Conservation (phyloP, 495 filamentous ascomycete genomes). For the Glonium stellatum region DNA sequence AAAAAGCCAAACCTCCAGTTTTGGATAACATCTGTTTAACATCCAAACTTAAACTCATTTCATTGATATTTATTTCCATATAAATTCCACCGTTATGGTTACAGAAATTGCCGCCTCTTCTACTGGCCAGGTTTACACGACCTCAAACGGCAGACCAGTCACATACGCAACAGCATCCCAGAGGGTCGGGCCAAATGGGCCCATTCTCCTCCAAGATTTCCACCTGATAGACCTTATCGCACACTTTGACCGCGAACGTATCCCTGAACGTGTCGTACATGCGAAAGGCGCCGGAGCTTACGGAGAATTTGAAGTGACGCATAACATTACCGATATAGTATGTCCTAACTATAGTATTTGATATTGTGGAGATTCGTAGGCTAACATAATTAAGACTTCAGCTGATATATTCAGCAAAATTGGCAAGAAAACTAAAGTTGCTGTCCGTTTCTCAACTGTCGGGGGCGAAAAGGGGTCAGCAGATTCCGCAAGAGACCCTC, state of each 20-base stretch:
- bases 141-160: neutral
- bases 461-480: constrained; percentile 68
- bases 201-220: constrained; percentile 12
- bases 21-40: too few species aligned
- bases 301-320: constrained; percentile 40
- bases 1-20: too few species aligned
- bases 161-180: constrained; percentile 1
- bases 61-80: too few species aligned
- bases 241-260: constrained; percentile 76
- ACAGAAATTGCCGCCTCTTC: neutral
- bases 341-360: too few species aligned
- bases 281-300: constrained; percentile 82
- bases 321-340: constrained; percentile 21
- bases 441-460: constrained; percentile 78
- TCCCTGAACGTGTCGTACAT: constrained; percentile 84
- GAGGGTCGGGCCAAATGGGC: constrained; percentile 7
- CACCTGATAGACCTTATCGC: constrained; percentile 19
- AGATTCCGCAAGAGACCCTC: constrained; percentile 77
- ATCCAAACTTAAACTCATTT: too few species aligned
- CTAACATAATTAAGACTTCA: constrained; percentile 44
- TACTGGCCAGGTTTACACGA: neutral
- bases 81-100: too few species aligned
- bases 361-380: too few species aligned
- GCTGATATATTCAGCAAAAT: constrained; percentile 15
- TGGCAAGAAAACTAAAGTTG: constrained; percentile 42